phyloP scores from a whole-genome alignment of 768 basidiomycete genomes.

The Mycena crocata region DNA sequence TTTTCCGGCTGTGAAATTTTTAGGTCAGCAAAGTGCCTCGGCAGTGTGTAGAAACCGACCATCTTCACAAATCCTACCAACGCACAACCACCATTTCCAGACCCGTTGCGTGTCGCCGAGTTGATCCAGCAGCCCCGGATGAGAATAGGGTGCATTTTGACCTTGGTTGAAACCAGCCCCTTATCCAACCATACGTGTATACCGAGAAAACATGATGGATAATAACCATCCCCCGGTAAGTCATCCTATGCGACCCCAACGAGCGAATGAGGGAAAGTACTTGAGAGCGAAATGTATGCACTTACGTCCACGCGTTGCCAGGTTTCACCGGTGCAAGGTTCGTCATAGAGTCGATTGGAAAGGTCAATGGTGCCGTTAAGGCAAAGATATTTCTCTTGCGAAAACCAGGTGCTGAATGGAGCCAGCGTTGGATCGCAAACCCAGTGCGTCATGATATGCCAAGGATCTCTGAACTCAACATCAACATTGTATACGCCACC shows the following conservation, averaged over 20 bases:
- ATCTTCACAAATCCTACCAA: not conserved
- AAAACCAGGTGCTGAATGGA: slow-evolving; percentile 25
- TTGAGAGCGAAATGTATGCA: not conserved
- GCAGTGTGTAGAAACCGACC: not conserved
- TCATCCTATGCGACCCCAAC: not conserved
- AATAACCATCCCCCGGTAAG: not conserved
- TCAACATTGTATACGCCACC: slow-evolving; percentile 21
- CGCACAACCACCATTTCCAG: not conserved
- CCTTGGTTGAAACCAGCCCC: slow-evolving; percentile 3
- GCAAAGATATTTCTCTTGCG: slow-evolving; percentile 28
- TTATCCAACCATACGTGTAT: not conserved
- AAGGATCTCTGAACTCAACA: slow-evolving; percentile 33
- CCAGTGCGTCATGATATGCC: slow-evolving; percentile 28
- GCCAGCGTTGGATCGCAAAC: slow-evolving; percentile 26
- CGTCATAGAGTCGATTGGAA: slow-evolving; percentile 4
- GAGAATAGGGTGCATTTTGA: slow-evolving; percentile 6
- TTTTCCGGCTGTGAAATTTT: not conserved
- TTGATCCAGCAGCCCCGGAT: slow-evolving; percentile 2
- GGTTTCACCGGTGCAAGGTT: not conserved
- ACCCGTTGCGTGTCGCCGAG: not conserved
- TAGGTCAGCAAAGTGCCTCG: not conserved
- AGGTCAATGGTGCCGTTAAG: slow-evolving; percentile 9
- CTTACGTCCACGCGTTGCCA: not conserved
- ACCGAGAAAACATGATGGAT: not conserved
- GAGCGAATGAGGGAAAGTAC: not conserved